phyloP scores from a whole-genome alignment of 306 rosid genomes.

The Carpinus fangiana region DNA sequence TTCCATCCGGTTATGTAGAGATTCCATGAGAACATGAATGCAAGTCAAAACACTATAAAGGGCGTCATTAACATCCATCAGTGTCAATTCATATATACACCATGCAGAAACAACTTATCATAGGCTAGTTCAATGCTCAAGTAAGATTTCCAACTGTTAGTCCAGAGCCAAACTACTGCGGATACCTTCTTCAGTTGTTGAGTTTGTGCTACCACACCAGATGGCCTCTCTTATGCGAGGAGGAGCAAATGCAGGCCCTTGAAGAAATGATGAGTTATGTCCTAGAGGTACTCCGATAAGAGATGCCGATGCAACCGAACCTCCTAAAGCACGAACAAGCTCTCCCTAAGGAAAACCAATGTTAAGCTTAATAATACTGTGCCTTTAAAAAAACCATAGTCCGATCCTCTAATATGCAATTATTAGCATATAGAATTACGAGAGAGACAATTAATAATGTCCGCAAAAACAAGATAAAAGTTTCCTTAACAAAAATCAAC shows the following conservation, averaged over 20 bases:
- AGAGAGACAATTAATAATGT: neutral
- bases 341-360: slow-evolving; percentile 61
- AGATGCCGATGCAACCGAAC: slow-evolving; percentile 70
- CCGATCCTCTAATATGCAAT: slow-evolving; percentile 3
- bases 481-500: neutral
- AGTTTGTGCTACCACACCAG: slow-evolving; percentile 97
- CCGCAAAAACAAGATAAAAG: neutral
- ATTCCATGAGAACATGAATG: neutral
- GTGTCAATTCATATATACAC: neutral
- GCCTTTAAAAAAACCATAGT: slow-evolving; percentile 13
- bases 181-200: slow-evolving; percentile 89
- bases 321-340: slow-evolving; percentile 92
- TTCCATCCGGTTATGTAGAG: neutral
- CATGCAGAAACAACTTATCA: slow-evolving; percentile 12
- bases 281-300: slow-evolving; percentile 96
- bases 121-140: neutral
- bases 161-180: slow-evolving; percentile 15
- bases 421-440: neutral
- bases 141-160: slow-evolving; percentile 13
- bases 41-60: neutral
- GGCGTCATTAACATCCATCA: neutral
- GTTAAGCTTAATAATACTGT: slow-evolving; percentile 2
- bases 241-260: slow-evolving; percentile 98
- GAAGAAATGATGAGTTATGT: slow-evolving; percentile 95
- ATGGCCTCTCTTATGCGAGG: slow-evolving; percentile 96